These are phyloP conservation scores for Sonneratia caseolaris DNA, from an alignment of 345 rosid species.

Conservation along the genomic window DNA sequence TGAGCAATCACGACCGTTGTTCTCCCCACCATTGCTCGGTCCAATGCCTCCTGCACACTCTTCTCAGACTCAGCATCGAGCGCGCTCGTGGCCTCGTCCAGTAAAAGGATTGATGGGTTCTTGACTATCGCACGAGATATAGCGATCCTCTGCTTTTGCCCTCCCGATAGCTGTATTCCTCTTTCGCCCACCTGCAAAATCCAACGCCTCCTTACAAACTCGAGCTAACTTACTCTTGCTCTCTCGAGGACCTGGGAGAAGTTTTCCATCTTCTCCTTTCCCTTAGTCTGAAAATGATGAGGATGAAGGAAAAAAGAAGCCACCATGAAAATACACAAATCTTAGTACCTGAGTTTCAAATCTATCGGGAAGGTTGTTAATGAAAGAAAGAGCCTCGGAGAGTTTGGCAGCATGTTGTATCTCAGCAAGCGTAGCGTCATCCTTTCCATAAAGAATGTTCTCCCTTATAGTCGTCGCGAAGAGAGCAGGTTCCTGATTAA, in stretches of 20 bases:
- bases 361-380: constrained; percentile 82
- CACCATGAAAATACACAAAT: not conserved
- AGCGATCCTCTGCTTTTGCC: constrained; percentile 94
- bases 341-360: constrained; percentile 77
- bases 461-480: constrained; percentile 77
- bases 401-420: constrained; percentile 71
- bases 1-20: constrained; percentile 89
- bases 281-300: too few relatives aligned
- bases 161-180: constrained; percentile 88
- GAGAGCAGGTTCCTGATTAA: constrained; percentile 91
- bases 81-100: constrained; percentile 98
- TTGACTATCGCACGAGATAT: constrained; percentile 84
- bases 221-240: not conserved
- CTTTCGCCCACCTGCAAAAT: constrained; percentile 75
- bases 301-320: not conserved
- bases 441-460: constrained; percentile 87
- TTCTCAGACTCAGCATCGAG: constrained; percentile 90
- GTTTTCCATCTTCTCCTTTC: too few relatives aligned
- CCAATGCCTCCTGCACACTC: constrained; percentile 92
- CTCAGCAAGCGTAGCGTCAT: constrained; percentile 61
- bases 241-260: too few relatives aligned
- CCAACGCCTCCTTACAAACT: not conserved
- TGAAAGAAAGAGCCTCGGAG: constrained; percentile 70
- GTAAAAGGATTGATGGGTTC: constrained; percentile 76
- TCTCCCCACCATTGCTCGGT: constrained; percentile 89